Evolutionary conservation across 2,329 filamentous ascomycete genomes (phyloP).

Genomic region (Huntiella omanensis): DNA sequence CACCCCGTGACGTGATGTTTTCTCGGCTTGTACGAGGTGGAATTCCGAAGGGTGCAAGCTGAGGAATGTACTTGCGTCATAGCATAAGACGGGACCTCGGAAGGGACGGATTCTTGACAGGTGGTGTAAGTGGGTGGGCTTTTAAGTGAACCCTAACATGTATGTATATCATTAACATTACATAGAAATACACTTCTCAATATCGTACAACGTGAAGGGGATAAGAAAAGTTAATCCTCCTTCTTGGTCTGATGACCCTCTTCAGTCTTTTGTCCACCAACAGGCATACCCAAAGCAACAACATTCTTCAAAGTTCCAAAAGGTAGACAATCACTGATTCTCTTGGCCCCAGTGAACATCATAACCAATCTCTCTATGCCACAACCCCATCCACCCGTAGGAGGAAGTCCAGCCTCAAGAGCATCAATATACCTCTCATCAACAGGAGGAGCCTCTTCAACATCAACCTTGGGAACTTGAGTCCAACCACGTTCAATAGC

Average conservation of each 20-base stretch:
- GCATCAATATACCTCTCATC: conserved; percentile 75
- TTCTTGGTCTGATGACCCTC: conserved; percentile 9
- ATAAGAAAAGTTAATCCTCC: too few relatives aligned
- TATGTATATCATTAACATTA: too few relatives aligned
- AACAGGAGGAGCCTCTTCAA: conserved; percentile 24
- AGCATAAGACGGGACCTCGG: too few relatives aligned
- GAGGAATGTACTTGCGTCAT: too few relatives aligned
- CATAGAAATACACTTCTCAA: too few relatives aligned
- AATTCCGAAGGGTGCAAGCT: too few relatives aligned
- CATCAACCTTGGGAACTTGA: not conserved
- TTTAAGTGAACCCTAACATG: too few relatives aligned
- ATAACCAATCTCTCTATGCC: conserved; percentile 83
- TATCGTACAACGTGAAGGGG: too few relatives aligned
- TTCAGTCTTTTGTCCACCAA: conserved; percentile 7
- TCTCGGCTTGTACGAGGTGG: too few relatives aligned
- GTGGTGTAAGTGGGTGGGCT: too few relatives aligned
- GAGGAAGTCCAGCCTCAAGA: conserved; percentile 77
- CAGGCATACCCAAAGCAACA: conserved; percentile 23
- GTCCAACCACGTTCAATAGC: conserved; percentile 14
- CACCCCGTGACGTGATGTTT: too few relatives aligned
- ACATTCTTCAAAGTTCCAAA: conserved; percentile 72
- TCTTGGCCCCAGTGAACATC: conserved; percentile 60
- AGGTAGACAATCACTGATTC: conserved; percentile 69
- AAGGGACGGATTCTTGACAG: too few relatives aligned
- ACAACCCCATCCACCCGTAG: conserved; percentile 92